Evolutionary conservation across 495 filamentous ascomycete species (phyloP), one percentile per base, ranked within the genome.

Genomic region (Penicillium simplicissimum): DNA sequence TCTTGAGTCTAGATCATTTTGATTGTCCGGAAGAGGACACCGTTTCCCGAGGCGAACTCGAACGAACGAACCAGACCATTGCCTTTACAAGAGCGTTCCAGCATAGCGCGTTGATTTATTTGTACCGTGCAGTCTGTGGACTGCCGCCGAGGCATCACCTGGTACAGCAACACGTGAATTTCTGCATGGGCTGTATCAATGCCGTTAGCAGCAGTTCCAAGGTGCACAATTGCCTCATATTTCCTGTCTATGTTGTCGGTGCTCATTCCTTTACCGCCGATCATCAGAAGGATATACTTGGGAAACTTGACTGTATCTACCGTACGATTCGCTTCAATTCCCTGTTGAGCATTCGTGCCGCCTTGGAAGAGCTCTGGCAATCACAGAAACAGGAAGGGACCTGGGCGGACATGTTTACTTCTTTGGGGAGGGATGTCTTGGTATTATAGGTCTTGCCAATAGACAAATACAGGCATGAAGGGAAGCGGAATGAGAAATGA

Each of bases 131-230:
- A n/a, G 45, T 67, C 5, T 64, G 65, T 43, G 65, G 65, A 1
- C 42, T 67, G 21, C 61, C 65, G 4, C 52, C 65, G 11, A 49
- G 65, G 1, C 65, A 67, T 40, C 52, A 11, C 19, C 52, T 67
- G n/a, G 65, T 67, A 1, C 65, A 67, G 21, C 65, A 67, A 19
- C 65, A 67, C 42, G 65, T 67, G 0, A 58, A 60, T 6, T 64
- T 45, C 8, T 67, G 61, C 15, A 49, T 60, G 31, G 61, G 51
- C 23, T 61, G 52, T n/a, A 67, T 67, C 40, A 64, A 58, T 23
- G 54, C 36, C 11, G 61, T 67, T n/a, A 61, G 57, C n/a, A 45
- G 40, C 13, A 45, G 34, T 17, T 64, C 57, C 7, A 67, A 67
- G 34, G 65, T 45, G 6, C 61, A 67, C 38, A 67, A 67, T 35